Evolutionary conservation across 2,329 filamentous ascomycete genomes (phyloP), one percentile per base, ranked within the genome.

Genomic region (Zalaria obscura): DNA sequence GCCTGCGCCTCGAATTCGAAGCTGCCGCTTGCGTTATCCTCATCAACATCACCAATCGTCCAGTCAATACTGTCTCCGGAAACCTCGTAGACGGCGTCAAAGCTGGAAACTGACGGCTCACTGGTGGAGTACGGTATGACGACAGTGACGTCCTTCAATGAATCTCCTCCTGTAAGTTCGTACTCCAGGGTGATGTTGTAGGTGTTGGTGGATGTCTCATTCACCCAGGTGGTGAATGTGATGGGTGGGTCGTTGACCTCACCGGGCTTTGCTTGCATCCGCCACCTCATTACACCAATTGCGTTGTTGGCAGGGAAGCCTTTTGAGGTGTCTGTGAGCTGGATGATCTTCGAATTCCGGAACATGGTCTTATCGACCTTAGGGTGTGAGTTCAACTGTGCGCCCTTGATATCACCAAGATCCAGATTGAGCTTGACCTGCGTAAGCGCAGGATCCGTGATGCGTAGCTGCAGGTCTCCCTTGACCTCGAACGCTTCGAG

Each of bases 181-280:
- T 96, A 98, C 63, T 96, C 91, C 29, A 96, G 76, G 2, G 89
- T 98, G 56, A 98, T 77, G 49, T 83, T 93, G 62, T 81, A 93
- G 54, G 80, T 87, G 57, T 78, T 77, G 37, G 80, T 76, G 25
- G 77, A 74, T 38, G 84, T 82, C 62, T 88, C 87, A 64, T 94
- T 95, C 46, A 93, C 85, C 91, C 91, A 98, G 32, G 95, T 89
- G 2, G 87, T 95, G 62, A 98, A 96, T 32, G 83, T 91, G 55
- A 98, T 91, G 5, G 91, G 91, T 32, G 93, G 78, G 41, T 88
- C 77, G 47, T 78, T 79, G 31, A 81, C 65, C 52, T 93, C 85
- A 50, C 93, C 87, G 2, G 75, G 72, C 63, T 85, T 87, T 38
- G 86, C 83, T 10, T 80, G 78, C 25, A 85, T 82, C 55, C 87